A percentile compares a stretch with the other conserved stretches of the same genome.
Evolutionary conservation across 2,329 filamentous ascomycete species (phyloP).

Genomic region (Chaetomiaceae sp.): DNA sequence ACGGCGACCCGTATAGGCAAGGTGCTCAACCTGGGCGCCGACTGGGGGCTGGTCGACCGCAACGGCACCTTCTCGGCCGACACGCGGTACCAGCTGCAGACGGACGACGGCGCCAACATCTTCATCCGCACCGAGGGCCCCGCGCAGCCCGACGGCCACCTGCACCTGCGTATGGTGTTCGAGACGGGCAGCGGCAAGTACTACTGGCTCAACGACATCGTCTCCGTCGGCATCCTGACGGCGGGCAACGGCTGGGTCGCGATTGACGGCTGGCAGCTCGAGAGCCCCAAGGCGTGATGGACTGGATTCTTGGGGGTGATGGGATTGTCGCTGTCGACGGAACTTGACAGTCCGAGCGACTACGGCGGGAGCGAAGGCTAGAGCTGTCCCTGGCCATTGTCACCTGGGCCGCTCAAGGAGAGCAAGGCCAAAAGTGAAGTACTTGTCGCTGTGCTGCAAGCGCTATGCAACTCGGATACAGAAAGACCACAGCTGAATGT

Average conservation of each 20-base stretch:
- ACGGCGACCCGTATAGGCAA: conserved; percentile 17
- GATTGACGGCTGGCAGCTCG: conserved; percentile 29
- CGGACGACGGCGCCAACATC: conserved; percentile 28
- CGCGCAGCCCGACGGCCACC: conserved; percentile 20
- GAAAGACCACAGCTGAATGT: too few species aligned
- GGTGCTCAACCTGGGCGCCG: conserved; percentile 27
- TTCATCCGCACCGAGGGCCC: conserved; percentile 28
- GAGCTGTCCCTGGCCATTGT: too few species aligned
- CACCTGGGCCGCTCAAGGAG: too few species aligned
- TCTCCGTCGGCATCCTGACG: conserved; percentile 26
- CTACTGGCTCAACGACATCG: conserved; percentile 29
- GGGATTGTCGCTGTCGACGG: too few species aligned
- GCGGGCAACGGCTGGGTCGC: conserved; percentile 15
- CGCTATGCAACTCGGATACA: too few species aligned
- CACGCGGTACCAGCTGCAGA: conserved; percentile 29
- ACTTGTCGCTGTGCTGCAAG: too few species aligned
- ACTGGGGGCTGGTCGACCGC: conserved; percentile 26
- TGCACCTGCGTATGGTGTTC: conserved; percentile 25
- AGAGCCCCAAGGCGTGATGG: conserved; percentile 1
- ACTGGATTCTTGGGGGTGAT: too few species aligned
- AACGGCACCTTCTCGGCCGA: conserved; percentile 26
- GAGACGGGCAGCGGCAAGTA: conserved; percentile 27
- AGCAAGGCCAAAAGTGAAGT: too few species aligned
- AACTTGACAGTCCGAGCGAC: too few species aligned
- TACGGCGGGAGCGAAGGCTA: too few species aligned